Base-by-base conservation (phyloP, 75 land plant genomes). In the Chamaecyparis obtusa region DNA sequence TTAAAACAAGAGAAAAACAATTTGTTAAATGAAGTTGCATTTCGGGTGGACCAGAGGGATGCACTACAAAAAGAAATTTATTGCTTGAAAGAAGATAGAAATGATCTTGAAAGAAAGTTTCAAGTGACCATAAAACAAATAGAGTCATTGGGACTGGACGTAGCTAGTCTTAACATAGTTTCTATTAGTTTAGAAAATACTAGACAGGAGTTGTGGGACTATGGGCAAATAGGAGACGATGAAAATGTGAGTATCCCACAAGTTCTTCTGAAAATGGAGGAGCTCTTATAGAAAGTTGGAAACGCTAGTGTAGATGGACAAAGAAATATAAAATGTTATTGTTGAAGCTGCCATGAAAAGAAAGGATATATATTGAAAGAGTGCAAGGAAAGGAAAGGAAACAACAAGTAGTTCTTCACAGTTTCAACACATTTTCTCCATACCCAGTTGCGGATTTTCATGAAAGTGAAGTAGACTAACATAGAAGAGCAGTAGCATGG, bases 21-120 rank as follows among this genome's bases (percentile, higher is more conserved):
- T 78, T 93, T 93, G 84, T 56, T 49, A 19, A 46, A 51, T 54
- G 95, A 93, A 51, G 89, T 92, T 86, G 88, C 87, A 87, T 87
- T 89, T 57, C 88, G 90, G 80, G 83, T 87, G 46, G 87, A 89
- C 36, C 87, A 93, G 83, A 91, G 88, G 78, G 87, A 88, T 84
- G 89, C 87, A 83, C 93, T 95, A 78, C 93, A 93, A 78, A 91
- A 90, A 84, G 94, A 93, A 60, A 85, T 93, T 51, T 87, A 87
- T 54, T 87, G 87, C 79, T 80, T 92, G 77, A 92, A 91, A 87
- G 92, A 92, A 84, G 93, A 95, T 41, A 74, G 88, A 17, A 88
- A 90, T 88, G 90, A 89, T 19, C 75, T 93, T 55, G 90, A 87
- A 64, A 83, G 86, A 83, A 92, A 84, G 46, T 85, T 87, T 76